A percentile compares a stretch with the other conserved stretches of the same genome.
phyloP scores from a whole-genome alignment of 2,329 filamentous ascomycete genomes.

The Microdochium nivale region DNA sequence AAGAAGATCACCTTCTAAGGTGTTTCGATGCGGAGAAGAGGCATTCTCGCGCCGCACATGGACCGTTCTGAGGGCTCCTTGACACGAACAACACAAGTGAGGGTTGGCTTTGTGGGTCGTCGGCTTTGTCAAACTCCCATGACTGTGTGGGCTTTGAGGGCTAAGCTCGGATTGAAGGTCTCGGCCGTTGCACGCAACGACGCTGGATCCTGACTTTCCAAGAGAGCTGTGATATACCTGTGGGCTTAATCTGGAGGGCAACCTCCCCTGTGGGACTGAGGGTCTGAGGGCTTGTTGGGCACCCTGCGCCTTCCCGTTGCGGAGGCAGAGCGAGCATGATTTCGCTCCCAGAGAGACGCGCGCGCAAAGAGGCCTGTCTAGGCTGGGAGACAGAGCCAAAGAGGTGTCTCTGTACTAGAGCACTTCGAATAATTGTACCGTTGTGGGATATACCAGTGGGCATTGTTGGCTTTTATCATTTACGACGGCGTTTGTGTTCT shows the following conservation, averaged over 20 bases:
- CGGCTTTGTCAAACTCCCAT: conserved; percentile 28
- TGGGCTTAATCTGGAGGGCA: conserved; percentile 35
- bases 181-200: not conserved
- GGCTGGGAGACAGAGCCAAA: not conserved
- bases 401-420: not conserved
- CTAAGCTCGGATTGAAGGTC: conserved; percentile 27
- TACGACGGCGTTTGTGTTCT: not conserved
- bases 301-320: not conserved
- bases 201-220: not conserved
- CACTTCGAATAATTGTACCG: not conserved
- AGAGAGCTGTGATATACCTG: conserved; percentile 42
- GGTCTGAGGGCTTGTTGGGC: conserved; percentile 1
- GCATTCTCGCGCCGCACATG: conserved; percentile 3
- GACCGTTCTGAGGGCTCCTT: conserved; percentile 34
- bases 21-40: conserved; percentile 22
- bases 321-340: not conserved
- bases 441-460: not conserved
- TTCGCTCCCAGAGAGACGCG: not conserved
- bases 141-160: conserved; percentile 46
- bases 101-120: conserved; percentile 49
- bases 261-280: conserved; percentile 9
- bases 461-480: not conserved
- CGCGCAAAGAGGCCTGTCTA: not conserved
- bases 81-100: conserved; percentile 24
- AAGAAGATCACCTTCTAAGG: conserved; percentile 61